These are phyloP conservation scores for Cicer cuneatum DNA, from an alignment of 306 rosid species.

Conservation along the genomic window DNA sequence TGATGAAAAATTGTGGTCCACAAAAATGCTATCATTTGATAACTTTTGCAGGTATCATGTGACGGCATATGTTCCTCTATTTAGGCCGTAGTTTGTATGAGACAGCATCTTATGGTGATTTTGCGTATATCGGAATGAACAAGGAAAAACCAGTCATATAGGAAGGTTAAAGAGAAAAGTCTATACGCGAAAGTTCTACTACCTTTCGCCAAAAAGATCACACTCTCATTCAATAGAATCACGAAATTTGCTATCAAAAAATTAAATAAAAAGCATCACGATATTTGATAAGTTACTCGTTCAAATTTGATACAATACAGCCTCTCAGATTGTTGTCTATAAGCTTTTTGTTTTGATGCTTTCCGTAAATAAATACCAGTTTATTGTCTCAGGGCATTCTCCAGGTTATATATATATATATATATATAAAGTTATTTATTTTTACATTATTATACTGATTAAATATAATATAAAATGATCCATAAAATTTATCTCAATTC, in stretches of 20 bases:
- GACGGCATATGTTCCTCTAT: conserved; percentile 39
- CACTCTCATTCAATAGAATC: conserved; percentile 7
- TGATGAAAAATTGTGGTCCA: conserved; percentile 22
- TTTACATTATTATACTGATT: too few species aligned
- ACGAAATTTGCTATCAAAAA: neutral
- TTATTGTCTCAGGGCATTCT: too few species aligned
- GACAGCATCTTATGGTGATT: conserved; percentile 30
- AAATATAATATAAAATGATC: too few species aligned
- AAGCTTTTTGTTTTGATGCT: too few species aligned
- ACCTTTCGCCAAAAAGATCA: conserved; percentile 11
- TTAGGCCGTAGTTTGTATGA: conserved; percentile 17
- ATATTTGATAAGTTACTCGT: too few species aligned
- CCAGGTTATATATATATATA: too few species aligned
- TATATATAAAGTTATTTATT: too few species aligned
- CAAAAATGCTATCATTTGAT: neutral
- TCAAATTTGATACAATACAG: neutral
- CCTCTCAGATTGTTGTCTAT: too few species aligned
- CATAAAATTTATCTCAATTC: too few species aligned
- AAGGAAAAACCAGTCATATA: neutral
- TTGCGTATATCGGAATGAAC: neutral
- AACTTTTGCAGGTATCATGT: conserved; percentile 40
- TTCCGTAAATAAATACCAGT: too few species aligned
- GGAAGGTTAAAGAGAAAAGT: conserved; percentile 39
- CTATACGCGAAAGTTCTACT: conserved; percentile 13
- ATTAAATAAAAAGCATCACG: too few species aligned